phyloP scores from a whole-genome alignment of 2,329 filamentous ascomycete genomes.

The Neoscytalidium dimidiatum region DNA sequence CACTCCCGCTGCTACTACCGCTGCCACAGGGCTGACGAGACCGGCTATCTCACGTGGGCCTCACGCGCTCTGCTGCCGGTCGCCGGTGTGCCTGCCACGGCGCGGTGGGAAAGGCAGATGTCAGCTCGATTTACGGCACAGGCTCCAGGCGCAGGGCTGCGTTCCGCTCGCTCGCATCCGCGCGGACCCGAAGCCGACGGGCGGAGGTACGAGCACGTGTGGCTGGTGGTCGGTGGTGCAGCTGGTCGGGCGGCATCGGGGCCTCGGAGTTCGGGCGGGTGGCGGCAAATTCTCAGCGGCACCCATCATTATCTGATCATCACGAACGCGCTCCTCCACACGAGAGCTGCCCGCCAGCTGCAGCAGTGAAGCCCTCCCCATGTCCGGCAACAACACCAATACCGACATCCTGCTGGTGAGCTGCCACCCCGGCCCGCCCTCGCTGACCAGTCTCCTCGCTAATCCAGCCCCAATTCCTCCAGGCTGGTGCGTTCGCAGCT shows the following conservation, averaged over 20 bases:
- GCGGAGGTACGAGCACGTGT: neutral
- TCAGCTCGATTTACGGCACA: no score
- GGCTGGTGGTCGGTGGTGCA: neutral
- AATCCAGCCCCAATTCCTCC: neutral
- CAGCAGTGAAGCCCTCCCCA: constrained; percentile 20
- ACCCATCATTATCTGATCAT: constrained; percentile 13
- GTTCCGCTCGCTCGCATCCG: neutral
- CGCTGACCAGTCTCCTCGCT: neutral
- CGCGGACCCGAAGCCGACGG: neutral
- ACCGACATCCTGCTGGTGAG: constrained; percentile 60
- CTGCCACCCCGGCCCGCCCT: constrained; percentile 27
- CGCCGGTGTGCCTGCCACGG: no score
- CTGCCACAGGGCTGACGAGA: neutral
- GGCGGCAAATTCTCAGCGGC: constrained; percentile 12
- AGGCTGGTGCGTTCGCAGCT: constrained; percentile 84
- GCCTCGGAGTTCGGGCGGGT: constrained; percentile 1
- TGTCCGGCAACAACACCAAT: constrained; percentile 49
- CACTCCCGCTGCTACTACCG: neutral
- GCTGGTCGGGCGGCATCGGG: neutral
- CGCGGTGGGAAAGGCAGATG: no score
- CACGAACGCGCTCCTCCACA: neutral
- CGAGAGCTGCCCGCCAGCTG: neutral
- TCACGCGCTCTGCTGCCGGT: no score
- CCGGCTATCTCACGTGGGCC: neutral
- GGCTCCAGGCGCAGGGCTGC: no score